Percentiles rank a stretch among this genome's conserved stretches.
These are phyloP conservation scores for Breynia disticha DNA, from an alignment of 441 rosid species.

Conservation along the genomic window DNA sequence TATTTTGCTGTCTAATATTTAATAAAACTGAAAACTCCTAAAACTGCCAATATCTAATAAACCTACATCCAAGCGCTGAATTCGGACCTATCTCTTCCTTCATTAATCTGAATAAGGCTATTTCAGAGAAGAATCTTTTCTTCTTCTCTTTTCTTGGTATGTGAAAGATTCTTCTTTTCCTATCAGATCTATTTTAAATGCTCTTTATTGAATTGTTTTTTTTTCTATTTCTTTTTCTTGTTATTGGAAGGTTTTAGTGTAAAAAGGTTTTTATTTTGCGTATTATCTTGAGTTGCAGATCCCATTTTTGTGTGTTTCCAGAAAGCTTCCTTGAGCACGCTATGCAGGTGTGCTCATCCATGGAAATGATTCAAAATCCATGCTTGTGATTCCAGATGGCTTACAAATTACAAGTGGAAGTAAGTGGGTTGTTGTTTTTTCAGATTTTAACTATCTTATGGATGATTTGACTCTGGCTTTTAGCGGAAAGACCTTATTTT, in stretches of 20 bases:
- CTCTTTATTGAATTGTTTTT: neutral
- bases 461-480: neutral
- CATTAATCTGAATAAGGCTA: too few relatives aligned
- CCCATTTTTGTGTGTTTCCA: constrained; percentile 12
- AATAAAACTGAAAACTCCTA: too few relatives aligned
- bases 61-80: too few relatives aligned
- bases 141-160: too few relatives aligned
- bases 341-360: constrained; percentile 14
- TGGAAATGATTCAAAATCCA: constrained; percentile 15
- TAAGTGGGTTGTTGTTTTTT: constrained; percentile 22
- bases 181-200: neutral
- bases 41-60: too few relatives aligned
- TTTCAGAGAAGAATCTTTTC: too few relatives aligned
- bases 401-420: constrained; percentile 39
- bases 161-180: neutral
- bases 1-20: too few relatives aligned
- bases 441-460: neutral
- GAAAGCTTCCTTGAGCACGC: constrained; percentile 9
- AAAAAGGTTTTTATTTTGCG: constrained; percentile 1
- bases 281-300: constrained; percentile 13
- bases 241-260: neutral
- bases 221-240: neutral
- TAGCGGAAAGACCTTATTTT: neutral
- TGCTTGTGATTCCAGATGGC: constrained; percentile 38
- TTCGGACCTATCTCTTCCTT: too few relatives aligned